These are phyloP conservation scores for Oxyria digyna DNA, from an alignment of 148 eudicot species.

Conservation along the genomic window DNA sequence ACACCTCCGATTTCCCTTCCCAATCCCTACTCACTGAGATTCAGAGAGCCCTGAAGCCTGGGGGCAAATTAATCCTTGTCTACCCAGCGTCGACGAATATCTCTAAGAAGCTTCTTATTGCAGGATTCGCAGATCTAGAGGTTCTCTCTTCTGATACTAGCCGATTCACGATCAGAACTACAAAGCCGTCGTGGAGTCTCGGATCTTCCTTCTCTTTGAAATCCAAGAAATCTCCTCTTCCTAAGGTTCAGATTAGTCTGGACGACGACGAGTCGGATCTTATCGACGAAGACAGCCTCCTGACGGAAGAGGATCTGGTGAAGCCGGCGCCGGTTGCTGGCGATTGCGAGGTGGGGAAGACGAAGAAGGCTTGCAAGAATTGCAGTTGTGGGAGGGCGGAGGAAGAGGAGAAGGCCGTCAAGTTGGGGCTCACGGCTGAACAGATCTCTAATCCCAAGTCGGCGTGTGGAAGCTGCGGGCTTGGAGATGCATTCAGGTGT, in stretches of 20 bases:
- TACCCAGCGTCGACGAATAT: neutral
- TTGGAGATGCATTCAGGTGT: slow-evolving; percentile 95
- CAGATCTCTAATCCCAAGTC: slow-evolving; percentile 71
- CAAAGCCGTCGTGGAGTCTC: slow-evolving; percentile 77
- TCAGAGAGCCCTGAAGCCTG: slow-evolving; percentile 64
- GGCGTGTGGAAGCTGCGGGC: slow-evolving; percentile 91
- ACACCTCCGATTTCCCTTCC: slow-evolving; percentile 47
- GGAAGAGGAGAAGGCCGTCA: slow-evolving; percentile 70
- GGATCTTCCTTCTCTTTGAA: slow-evolving; percentile 85
- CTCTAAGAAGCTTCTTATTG: slow-evolving; percentile 45
- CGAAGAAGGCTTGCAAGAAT: slow-evolving; percentile 92
- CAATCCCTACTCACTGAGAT: slow-evolving; percentile 39
- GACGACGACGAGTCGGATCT: slow-evolving; percentile 68
- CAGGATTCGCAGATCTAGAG: slow-evolving; percentile 59
- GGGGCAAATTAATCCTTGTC: slow-evolving; percentile 44
- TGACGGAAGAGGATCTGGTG: slow-evolving; percentile 81
- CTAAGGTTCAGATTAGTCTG: slow-evolving; percentile 36
- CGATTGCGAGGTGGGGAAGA: slow-evolving; percentile 84
- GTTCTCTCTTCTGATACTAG: slow-evolving; percentile 8
- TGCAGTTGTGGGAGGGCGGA: slow-evolving; percentile 93
- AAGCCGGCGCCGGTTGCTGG: slow-evolving; percentile 40
- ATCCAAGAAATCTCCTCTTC: slow-evolving; percentile 38
- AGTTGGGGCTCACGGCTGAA: slow-evolving; percentile 64
- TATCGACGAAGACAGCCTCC: slow-evolving; percentile 87
- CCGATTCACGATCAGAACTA: slow-evolving; percentile 29